These are phyloP conservation scores for Diplodia corticola DNA, from an alignment of 2,329 filamentous ascomycete genomes.

Conservation along the genomic window DNA sequence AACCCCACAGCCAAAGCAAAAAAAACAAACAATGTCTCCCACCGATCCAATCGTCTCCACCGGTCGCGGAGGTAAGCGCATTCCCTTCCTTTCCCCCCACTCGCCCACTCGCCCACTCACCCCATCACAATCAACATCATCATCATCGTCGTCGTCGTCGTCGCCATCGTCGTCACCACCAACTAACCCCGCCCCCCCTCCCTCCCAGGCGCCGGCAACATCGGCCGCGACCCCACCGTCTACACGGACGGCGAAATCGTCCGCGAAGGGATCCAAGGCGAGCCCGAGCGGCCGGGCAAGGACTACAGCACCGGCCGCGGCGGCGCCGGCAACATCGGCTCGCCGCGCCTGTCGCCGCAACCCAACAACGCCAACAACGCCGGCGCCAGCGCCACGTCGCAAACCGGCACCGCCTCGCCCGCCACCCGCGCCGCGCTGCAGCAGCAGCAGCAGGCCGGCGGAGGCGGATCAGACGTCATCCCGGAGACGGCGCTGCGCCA, in stretches of 20 bases:
- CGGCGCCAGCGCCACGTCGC: no score
- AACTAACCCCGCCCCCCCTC: not conserved
- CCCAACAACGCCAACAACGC: not conserved
- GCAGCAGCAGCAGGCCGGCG: no score
- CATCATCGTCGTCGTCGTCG: no score
- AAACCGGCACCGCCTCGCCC: no score
- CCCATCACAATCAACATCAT: no score
- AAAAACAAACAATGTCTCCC: slow-evolving; percentile 1
- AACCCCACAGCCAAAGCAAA: no score
- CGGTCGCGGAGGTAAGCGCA: slow-evolving; percentile 55
- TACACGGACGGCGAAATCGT: slow-evolving; percentile 40
- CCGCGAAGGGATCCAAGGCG: slow-evolving; percentile 36
- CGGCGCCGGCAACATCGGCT: slow-evolving; percentile 35
- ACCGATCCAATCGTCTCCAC: slow-evolving; percentile 47
- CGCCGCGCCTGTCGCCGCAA: slow-evolving; percentile 24
- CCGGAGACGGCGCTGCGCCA: slow-evolving; percentile 37
- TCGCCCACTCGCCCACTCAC: not conserved
- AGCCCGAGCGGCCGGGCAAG: slow-evolving; percentile 26
- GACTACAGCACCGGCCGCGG: slow-evolving; percentile 33
- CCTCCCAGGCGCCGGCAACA: slow-evolving; percentile 54
- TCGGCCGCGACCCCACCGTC: slow-evolving; percentile 47
- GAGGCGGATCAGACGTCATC: no score
- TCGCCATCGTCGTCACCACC: no score
- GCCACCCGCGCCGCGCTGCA: slow-evolving; percentile 2
- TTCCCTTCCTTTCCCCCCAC: no score